A percentile compares a stretch with the other conserved stretches of the same genome.
phyloP scores from a whole-genome alignment of 768 basidiomycete genomes.

The Hemileccinum rubropunctum region DNA sequence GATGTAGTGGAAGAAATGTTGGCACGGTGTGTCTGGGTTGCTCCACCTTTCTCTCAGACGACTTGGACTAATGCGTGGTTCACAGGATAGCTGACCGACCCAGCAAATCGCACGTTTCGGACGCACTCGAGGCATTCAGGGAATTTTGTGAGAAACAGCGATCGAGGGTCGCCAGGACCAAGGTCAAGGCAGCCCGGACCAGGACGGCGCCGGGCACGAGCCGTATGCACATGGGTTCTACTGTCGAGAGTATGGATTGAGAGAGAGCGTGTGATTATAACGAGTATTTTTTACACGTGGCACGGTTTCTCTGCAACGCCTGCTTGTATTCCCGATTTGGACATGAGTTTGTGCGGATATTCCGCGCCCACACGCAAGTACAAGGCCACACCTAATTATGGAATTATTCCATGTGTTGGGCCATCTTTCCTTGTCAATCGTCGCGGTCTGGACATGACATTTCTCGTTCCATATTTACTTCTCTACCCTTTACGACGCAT shows the following conservation, averaged over 20 bases:
- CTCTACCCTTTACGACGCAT: slow-evolving; percentile 13
- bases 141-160: slow-evolving; percentile 51
- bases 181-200: slow-evolving; percentile 17
- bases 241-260: no score
- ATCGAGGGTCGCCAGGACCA: slow-evolving; percentile 33
- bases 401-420: no score
- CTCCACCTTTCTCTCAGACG: not conserved
- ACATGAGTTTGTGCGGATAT: slow-evolving; percentile 17
- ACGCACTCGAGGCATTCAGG: slow-evolving; percentile 48
- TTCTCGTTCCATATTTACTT: not conserved
- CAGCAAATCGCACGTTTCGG: slow-evolving; percentile 49
- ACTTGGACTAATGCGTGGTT: not conserved
- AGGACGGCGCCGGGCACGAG: not conserved
- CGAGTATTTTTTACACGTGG: no score
- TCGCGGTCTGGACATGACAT: not conserved
- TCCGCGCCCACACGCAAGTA: slow-evolving; percentile 5
- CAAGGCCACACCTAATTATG: slow-evolving; percentile 5
- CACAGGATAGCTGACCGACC: slow-evolving; percentile 52
- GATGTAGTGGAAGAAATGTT: slow-evolving; percentile 61
- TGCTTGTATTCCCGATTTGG: slow-evolving; percentile 33
- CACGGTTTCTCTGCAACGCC: slow-evolving; percentile 1
- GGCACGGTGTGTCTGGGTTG: slow-evolving; percentile 37
- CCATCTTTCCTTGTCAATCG: not conserved
- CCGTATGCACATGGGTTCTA: not conserved
- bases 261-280: no score